A percentile compares a stretch with the other conserved stretches of the same genome.
Evolutionary conservation across 2,329 filamentous ascomycete species (phyloP).

Genomic region (Gremmenia infestans): DNA sequence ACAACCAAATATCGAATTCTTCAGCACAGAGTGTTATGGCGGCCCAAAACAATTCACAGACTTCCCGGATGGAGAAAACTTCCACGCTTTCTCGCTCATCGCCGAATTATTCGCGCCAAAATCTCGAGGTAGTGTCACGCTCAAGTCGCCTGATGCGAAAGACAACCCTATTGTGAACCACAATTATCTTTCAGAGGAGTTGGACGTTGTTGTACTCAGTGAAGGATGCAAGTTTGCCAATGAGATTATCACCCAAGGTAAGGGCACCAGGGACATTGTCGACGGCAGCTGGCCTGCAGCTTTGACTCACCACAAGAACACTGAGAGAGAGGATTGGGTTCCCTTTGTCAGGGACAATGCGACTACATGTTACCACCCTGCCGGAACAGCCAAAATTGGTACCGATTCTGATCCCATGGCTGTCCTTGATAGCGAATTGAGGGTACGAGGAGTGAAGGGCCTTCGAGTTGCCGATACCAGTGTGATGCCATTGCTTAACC

Average conservation of each 20-base stretch:
- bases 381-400: conserved; percentile 53
- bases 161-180: conserved; percentile 54
- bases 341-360: conserved; percentile 52
- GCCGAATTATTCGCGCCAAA: conserved; percentile 53
- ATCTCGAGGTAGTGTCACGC: conserved; percentile 49
- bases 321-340: conserved; percentile 52
- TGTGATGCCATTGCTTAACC: conserved; percentile 36
- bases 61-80: conserved; percentile 44
- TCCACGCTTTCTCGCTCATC: conserved; percentile 54
- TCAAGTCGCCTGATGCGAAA: conserved; percentile 43
- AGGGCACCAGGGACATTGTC: conserved; percentile 52
- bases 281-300: conserved; percentile 55
- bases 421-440: conserved; percentile 23
- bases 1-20: conserved; percentile 59
- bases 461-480: conserved; percentile 27
- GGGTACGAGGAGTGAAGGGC: conserved; percentile 23
- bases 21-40: conserved; percentile 57
- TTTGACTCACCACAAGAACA: conserved; percentile 47
- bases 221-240: conserved; percentile 56
- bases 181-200: conserved; percentile 51
- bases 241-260: conserved; percentile 53
- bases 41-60: conserved; percentile 53
- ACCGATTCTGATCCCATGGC: conserved; percentile 41
- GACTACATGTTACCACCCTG: conserved; percentile 58
- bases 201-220: conserved; percentile 53